These are phyloP conservation scores for Phytophthora constricta DNA, from an alignment of 352 stramenopile genomes.

Conservation along the genomic window DNA sequence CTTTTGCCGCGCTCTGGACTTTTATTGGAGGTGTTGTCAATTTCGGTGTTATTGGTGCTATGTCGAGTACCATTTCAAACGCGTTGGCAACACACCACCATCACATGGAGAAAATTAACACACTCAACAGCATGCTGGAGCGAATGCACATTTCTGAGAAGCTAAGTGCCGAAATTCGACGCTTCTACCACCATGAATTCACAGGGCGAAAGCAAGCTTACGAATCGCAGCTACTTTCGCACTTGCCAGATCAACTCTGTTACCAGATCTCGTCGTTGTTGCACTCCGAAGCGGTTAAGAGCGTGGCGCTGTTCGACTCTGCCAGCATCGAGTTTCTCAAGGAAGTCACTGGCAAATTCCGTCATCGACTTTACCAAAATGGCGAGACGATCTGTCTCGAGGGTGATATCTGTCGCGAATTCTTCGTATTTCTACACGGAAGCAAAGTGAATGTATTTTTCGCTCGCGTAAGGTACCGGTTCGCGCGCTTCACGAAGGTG, in stretches of 20 bases:
- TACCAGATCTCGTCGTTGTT: conserved; percentile 78
- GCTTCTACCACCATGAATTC: conserved; percentile 80
- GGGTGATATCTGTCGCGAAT: conserved; percentile 74
- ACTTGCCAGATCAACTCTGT: conserved; percentile 77
- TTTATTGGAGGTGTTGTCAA: conserved; percentile 81
- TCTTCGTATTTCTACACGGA: conserved; percentile 66
- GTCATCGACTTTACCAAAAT: conserved; percentile 72
- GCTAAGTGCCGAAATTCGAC: conserved; percentile 66
- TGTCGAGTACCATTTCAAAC: conserved; percentile 84
- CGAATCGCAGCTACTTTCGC: conserved; percentile 68
- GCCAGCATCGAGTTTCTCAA: conserved; percentile 73
- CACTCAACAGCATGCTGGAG: conserved; percentile 68
- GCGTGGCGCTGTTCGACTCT: conserved; percentile 65
- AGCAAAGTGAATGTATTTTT: conserved; percentile 73
- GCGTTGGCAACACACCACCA: conserved; percentile 66
- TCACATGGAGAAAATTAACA: conserved; percentile 74
- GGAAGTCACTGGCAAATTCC: conserved; percentile 84
- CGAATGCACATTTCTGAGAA: conserved; percentile 59
- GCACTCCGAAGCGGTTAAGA: conserved; percentile 64
- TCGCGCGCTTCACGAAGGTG: conserved; percentile 60
- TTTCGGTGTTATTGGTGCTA: conserved; percentile 78
- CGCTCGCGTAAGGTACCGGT: conserved; percentile 53
- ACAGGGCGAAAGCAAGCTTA: conserved; percentile 64
- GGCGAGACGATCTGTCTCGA: conserved; percentile 75
- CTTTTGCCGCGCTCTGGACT: conserved; percentile 81